Conservation (phyloP, 2,329 filamentous ascomycete species). For the Lasiodiplodia hormozganensis region DNA sequence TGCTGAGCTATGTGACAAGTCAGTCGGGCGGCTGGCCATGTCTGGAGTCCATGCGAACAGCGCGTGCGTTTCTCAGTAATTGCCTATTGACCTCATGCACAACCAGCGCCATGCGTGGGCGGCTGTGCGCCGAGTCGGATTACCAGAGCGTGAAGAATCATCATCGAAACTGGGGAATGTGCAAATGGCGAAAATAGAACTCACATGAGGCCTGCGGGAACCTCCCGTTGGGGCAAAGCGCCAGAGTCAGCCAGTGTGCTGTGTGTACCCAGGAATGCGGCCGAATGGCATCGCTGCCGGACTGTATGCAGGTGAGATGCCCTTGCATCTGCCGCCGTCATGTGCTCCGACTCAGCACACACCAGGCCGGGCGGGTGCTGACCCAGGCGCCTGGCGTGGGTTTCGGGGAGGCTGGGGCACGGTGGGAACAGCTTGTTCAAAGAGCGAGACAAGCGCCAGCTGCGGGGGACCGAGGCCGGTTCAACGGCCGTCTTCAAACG, state of each 20-base stretch:
- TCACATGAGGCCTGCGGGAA: slow-evolving; percentile 30
- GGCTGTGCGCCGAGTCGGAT: slow-evolving; percentile 58
- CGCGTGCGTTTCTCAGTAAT: slow-evolving; percentile 47
- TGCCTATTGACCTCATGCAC: slow-evolving; percentile 59
- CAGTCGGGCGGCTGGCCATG: slow-evolving; percentile 5
- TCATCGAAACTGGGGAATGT: slow-evolving; percentile 31
- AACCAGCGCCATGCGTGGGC: slow-evolving; percentile 53
- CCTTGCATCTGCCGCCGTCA: slow-evolving; percentile 18
- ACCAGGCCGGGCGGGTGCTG: slow-evolving; percentile 6
- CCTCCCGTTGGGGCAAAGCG: neutral
- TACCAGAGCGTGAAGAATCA: slow-evolving; percentile 51
- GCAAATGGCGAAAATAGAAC: slow-evolving; percentile 15
- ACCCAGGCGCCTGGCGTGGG: neutral
- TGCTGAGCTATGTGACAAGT: slow-evolving; percentile 27
- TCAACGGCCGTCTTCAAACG: neutral
- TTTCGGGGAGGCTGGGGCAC: neutral
- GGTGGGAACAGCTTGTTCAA: neutral
- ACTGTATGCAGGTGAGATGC: slow-evolving; percentile 22
- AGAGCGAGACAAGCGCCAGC: neutral
- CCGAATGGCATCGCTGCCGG: slow-evolving; percentile 11
- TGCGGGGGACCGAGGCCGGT: neutral
- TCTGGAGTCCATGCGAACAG: neutral
- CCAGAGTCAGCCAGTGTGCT: neutral
- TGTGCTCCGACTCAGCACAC: slow-evolving; percentile 11
- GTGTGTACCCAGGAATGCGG: slow-evolving; percentile 9